These are phyloP conservation scores for Camellia sinensis DNA, from an alignment of 148 eudicot genomes.

Conservation along the genomic window DNA sequence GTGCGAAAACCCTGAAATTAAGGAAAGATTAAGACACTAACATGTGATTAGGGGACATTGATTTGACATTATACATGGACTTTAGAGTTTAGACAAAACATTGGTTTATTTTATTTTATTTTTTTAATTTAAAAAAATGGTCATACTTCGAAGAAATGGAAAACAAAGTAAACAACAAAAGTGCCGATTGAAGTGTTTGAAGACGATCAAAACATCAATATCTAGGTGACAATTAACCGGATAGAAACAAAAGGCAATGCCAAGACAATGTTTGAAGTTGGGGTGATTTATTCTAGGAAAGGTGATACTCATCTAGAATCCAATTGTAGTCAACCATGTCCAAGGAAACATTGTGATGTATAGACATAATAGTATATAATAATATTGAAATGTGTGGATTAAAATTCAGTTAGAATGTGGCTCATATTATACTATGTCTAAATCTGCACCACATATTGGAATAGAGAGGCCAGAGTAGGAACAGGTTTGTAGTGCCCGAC, in stretches of 20 bases:
- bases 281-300: background rate
- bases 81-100: background rate
- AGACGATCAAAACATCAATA: background rate
- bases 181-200: background rate
- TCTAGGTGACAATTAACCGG: background rate
- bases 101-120: no score
- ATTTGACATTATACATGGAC: slow-evolving; percentile 32
- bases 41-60: slow-evolving; percentile 33
- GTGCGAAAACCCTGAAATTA: slow-evolving; percentile 36
- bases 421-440: no score
- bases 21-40: slow-evolving; percentile 32
- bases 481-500: no score
- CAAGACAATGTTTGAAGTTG: background rate
- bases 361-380: no score
- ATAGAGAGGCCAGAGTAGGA: no score
- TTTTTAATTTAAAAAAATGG: no score
- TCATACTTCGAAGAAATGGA: no score
- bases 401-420: no score
- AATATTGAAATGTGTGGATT: no score
- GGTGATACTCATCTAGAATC: background rate
- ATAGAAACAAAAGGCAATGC: background rate
- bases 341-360: no score
- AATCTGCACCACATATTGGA: no score
- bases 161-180: background rate
- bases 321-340: no score